Conservation (phyloP, 2,329 filamentous ascomycete species). For the Periconia sp. region DNA sequence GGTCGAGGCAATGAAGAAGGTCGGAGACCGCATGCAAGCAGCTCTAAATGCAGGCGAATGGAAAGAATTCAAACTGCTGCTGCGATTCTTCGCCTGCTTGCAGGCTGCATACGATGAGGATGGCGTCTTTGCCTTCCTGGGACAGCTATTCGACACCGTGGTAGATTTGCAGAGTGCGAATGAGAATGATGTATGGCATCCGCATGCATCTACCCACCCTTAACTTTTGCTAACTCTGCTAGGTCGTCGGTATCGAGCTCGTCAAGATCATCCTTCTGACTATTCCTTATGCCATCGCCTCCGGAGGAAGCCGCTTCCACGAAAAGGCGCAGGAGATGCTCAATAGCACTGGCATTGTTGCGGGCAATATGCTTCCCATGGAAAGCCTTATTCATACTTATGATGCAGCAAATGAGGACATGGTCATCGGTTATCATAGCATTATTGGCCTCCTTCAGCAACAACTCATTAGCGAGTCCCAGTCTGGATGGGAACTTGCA, state of each 20-base stretch:
- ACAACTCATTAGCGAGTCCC: slow-evolving; percentile 80
- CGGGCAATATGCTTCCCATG: slow-evolving; percentile 82
- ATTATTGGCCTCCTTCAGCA: slow-evolving; percentile 82
- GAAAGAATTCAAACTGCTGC: slow-evolving; percentile 87
- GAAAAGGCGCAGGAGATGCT: slow-evolving; percentile 78
- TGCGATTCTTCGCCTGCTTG: slow-evolving; percentile 88
- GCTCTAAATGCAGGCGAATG: slow-evolving; percentile 77
- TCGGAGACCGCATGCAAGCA: slow-evolving; percentile 67
- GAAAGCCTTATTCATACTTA: slow-evolving; percentile 89
- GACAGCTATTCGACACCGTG: slow-evolving; percentile 90
- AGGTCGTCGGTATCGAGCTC: slow-evolving; percentile 76
- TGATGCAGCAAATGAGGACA: slow-evolving; percentile 66
- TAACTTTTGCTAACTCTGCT: slow-evolving; percentile 17
- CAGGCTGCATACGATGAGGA: slow-evolving; percentile 82
- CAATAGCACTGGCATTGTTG: slow-evolving; percentile 94
- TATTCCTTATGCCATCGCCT: slow-evolving; percentile 79
- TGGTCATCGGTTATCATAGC: slow-evolving; percentile 70
- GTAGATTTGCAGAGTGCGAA: slow-evolving; percentile 91
- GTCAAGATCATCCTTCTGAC: slow-evolving; percentile 97
- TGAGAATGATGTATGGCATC: slow-evolving; percentile 79
- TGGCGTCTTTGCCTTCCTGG: slow-evolving; percentile 82
- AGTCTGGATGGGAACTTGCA: slow-evolving; percentile 74
- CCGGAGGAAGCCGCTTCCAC: slow-evolving; percentile 52
- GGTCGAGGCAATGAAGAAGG: slow-evolving; percentile 70
- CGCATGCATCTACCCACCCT: not conserved